Evolutionary conservation across 345 rosid genomes (phyloP), one percentile per base, ranked within the genome.

Genomic region (Syzygium aromaticum): DNA sequence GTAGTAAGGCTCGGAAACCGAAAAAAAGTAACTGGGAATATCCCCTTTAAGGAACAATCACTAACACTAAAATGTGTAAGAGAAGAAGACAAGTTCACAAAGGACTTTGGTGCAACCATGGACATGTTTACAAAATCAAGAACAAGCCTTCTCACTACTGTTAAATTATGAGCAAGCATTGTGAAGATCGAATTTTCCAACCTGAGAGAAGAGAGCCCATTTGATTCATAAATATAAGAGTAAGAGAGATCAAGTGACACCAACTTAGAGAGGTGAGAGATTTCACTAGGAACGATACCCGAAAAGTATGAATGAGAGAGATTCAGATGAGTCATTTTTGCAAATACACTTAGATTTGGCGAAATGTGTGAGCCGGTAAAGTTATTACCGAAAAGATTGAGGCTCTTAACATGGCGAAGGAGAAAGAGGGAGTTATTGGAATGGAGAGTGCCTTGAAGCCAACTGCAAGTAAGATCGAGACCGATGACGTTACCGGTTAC

Each of bases 151-250:
- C n/a, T n/a, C 28, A 82, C 7, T 15, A 5, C 23, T 0, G 30
- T 82, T 22, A 82, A 4, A 23, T 49, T 82, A 1, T 15, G 12
- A 46, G 7, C 53, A 22, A 82, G 84, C 54, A 82, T 46, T 46
- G 30, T 22, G n/a, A 82, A 43, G 28, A 28, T 25, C 3, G 84
- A 3, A 46, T 82, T 49, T 49, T 49, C 52, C 11, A 82, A 2
- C 21, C n/a, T 17, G 8, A 22, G 54, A 27, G 30, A 11, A 46
- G 25, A 22, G 84, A 0, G 1, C 4, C 33, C 49, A 13, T 22
- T 1, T 22, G 22, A 22, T 7, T 3, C 5, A n/a, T n/a, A n/a
- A 52, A 12, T 1, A 3, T 0, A 3, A 56, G 3, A 1, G 27
- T 5, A 1, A 22, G 61, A 25, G 64, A 83, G 85, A 49, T 83